Percentiles rank a stretch among this genome's conserved stretches.
Conservation (phyloP, 2,329 filamentous ascomycete species). For the Neoscytalidium dimidiatum region DNA sequence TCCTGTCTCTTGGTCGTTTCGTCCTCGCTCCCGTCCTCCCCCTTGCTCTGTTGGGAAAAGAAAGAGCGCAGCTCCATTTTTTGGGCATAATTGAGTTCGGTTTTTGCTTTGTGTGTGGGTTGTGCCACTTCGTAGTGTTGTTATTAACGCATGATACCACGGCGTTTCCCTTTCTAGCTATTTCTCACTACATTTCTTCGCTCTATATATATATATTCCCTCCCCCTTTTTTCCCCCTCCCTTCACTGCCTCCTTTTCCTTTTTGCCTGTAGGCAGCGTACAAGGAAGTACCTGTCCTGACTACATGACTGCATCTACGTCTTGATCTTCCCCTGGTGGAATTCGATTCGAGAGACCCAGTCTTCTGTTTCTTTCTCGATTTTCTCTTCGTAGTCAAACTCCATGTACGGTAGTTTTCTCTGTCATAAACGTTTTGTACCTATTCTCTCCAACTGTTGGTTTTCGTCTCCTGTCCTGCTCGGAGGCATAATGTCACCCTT, state of each 20-base stretch:
- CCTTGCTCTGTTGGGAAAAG: neutral
- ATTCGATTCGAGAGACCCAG: neutral
- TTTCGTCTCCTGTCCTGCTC: neutral
- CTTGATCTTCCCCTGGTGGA: neutral
- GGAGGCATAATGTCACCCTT: too few species aligned
- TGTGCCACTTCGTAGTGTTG: constrained; percentile 17
- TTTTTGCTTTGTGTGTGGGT: constrained; percentile 6
- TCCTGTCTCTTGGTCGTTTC: constrained; percentile 6
- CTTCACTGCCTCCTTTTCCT: too few species aligned
- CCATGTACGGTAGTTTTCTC: neutral
- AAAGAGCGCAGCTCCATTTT: neutral
- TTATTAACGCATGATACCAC: constrained; percentile 20
- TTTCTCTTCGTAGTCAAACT: too few species aligned
- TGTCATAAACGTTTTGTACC: neutral
- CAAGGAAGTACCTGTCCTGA: neutral
- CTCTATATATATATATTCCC: constrained; percentile 5
- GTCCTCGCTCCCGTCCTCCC: neutral
- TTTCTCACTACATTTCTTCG: neutral
- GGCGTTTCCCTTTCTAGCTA: constrained; percentile 5
- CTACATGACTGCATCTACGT: neutral
- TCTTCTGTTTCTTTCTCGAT: too few species aligned
- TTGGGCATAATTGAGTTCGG: neutral
- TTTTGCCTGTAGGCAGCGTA: neutral
- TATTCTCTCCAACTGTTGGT: neutral
- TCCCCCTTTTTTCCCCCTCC: neutral